These are phyloP conservation scores for Candida sojae DNA, from an alignment of 1,139 yeast genomes.

Conservation along the genomic window DNA sequence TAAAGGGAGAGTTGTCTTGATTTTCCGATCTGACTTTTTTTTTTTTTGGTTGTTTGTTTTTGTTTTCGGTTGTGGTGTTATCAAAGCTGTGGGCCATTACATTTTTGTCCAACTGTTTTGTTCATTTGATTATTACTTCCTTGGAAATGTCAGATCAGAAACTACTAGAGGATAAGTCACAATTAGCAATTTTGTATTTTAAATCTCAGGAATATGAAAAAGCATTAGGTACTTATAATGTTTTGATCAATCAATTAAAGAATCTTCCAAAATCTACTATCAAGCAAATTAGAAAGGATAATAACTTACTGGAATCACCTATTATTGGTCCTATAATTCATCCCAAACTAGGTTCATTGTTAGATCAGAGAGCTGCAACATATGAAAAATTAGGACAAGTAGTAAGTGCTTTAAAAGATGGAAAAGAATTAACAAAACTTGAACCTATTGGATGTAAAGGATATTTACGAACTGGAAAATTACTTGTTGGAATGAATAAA, in stretches of 20 bases:
- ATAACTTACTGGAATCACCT: conserved; percentile 24
- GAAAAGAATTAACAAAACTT: conserved; percentile 36
- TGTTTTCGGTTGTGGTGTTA: too few species aligned
- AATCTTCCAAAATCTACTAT: conserved; percentile 17
- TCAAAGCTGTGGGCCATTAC: too few species aligned
- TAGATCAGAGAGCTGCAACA: conserved; percentile 61
- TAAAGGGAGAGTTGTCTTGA: too few species aligned
- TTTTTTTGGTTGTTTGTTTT: not conserved
- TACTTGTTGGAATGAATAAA: conserved; percentile 30
- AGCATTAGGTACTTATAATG: conserved; percentile 28
- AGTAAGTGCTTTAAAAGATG: conserved; percentile 47
- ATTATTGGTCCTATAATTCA: conserved; percentile 27
- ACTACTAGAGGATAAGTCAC: conserved; percentile 28
- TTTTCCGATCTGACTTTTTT: not conserved
- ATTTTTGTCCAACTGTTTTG: too few species aligned
- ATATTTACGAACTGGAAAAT: conserved; percentile 55
- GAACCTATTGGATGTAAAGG: conserved; percentile 65
- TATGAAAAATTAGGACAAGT: conserved; percentile 49
- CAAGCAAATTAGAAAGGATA: conserved; percentile 21
- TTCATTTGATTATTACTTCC: not conserved
- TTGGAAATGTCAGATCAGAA: not conserved
- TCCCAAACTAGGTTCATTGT: conserved; percentile 24
- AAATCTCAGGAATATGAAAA: conserved; percentile 27
- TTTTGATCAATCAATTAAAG: conserved; percentile 20
- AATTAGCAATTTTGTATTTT: conserved; percentile 36